These are phyloP conservation scores for Alternaria gansuensis DNA, from an alignment of 2,329 filamentous ascomycete species.

Conservation along the genomic window DNA sequence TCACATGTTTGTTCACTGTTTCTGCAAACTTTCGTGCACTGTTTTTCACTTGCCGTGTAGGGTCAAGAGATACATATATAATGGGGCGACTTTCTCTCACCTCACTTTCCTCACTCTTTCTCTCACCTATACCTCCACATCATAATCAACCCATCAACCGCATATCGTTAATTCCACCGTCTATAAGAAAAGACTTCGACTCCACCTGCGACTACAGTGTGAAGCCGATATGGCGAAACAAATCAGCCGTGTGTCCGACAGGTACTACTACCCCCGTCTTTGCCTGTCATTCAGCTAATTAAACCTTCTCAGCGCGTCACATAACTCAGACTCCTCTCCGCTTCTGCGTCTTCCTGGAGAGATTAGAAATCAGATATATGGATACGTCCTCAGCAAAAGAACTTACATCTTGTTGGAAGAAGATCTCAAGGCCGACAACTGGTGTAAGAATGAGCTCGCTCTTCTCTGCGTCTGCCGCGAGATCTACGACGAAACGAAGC, in stretches of 20 bases:
- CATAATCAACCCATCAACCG: neutral
- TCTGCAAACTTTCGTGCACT: neutral
- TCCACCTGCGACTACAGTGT: neutral
- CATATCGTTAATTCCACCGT: no score
- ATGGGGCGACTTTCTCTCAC: neutral
- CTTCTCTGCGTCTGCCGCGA: constrained; percentile 23
- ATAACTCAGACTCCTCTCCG: neutral
- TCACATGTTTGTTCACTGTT: neutral
- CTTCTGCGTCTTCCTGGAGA: constrained; percentile 9
- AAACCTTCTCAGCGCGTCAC: neutral
- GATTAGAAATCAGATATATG: constrained; percentile 16
- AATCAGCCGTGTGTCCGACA: neutral
- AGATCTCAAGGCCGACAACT: neutral
- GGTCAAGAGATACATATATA: neutral
- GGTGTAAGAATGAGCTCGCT: neutral
- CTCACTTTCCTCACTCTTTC: neutral
- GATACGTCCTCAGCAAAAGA: neutral
- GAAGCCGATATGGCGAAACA: neutral
- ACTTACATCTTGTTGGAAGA: neutral
- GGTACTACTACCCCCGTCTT: neutral
- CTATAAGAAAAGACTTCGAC: no score
- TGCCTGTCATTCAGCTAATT: neutral
- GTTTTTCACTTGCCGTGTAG: neutral
- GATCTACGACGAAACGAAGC: constrained; percentile 16
- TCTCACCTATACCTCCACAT: neutral